Base-by-base conservation (phyloP, 2,329 filamentous ascomycete species). In the Claviceps fusiformis region DNA sequence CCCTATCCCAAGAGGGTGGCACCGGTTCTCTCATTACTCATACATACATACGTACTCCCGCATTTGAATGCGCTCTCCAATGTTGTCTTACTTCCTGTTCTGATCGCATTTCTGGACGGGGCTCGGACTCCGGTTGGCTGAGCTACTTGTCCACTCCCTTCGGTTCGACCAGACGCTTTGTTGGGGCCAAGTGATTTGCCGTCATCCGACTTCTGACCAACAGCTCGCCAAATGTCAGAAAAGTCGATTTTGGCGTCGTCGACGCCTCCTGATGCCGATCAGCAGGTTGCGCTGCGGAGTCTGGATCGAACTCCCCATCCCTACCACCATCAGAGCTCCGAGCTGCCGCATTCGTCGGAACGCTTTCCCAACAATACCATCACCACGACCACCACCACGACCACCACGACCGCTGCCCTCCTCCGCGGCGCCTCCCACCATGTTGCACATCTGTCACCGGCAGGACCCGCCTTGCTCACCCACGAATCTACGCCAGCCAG, bases 281-380 rank as follows among this genome's bases (percentile, higher is more conserved):
- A 73, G 56, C 65, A 68, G 50, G 68, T 71, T 51, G 62, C 59
- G 52, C 62, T 81, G 62, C 74, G 77, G 63, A 67, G 72, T 50
- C 73, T 79, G 58, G 78, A 76, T 54, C 79, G 84, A 61, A 83
- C 83, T 47, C 83, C 85, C 50, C 82, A 87, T 65, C 84, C 84
- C 1, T 87, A 87, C 62, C 80, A 81, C 63, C 80, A 77, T 62
- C 80, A 78, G 56, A 75, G 72, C 57, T 73, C 70, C 59, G 80
- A 83, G 62, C 71, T 82, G 13, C 75, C 75, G 27, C 74, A 81
- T 56, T 68, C 77, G 51, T 72, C 75, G 56, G 70, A 79, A 56
- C 70, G 59, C 57, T 66, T 67, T 57, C 58, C 58, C 54, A 63
- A 62, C 24, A 41, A 17, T 15, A 44, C 5, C 24, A 52, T 5